A percentile compares a stretch with the other conserved stretches of the same genome.
phyloP scores from a whole-genome alignment of 352 stramenopile species.

The Pythium pyrilobum region DNA sequence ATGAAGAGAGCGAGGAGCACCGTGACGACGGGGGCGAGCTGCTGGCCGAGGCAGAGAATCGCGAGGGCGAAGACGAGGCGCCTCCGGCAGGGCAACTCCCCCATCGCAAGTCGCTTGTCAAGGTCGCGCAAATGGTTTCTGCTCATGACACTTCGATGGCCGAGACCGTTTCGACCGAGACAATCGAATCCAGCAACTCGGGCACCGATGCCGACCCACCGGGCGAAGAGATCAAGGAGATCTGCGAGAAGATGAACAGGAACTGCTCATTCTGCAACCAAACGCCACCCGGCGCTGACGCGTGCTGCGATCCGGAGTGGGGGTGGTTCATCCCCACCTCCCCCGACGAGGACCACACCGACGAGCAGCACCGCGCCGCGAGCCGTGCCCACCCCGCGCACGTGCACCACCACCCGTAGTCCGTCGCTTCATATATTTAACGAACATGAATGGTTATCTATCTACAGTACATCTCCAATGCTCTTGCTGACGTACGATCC shows the following conservation, averaged over 20 bases:
- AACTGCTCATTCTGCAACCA: slow-evolving; percentile 25
- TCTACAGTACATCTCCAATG: background rate
- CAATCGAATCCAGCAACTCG: background rate
- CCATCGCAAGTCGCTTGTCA: no score
- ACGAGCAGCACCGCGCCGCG: background rate
- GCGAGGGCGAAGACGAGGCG: slow-evolving; percentile 15
- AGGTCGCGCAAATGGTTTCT: background rate
- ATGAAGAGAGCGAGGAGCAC: slow-evolving; percentile 25
- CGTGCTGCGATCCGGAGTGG: slow-evolving; percentile 55
- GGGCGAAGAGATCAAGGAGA: background rate
- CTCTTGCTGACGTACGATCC: slow-evolving; percentile 6
- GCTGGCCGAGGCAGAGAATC: background rate
- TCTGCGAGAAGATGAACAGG: background rate
- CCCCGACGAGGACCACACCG: slow-evolving; percentile 12
- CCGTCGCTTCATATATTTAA: background rate
- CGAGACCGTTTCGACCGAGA: background rate
- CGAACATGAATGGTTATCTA: no score
- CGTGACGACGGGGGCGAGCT: slow-evolving; percentile 7
- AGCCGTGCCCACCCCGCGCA: no score
- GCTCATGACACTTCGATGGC: background rate
- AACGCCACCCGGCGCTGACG: slow-evolving; percentile 2
- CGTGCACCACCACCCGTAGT: background rate
- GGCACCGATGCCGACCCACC: background rate
- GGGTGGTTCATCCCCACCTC: slow-evolving; percentile 61
- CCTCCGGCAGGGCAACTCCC: no score